Evolutionary conservation across 1,284 basidiomycete genomes (phyloP).

Genomic region (Pisolithus thermaeus): DNA sequence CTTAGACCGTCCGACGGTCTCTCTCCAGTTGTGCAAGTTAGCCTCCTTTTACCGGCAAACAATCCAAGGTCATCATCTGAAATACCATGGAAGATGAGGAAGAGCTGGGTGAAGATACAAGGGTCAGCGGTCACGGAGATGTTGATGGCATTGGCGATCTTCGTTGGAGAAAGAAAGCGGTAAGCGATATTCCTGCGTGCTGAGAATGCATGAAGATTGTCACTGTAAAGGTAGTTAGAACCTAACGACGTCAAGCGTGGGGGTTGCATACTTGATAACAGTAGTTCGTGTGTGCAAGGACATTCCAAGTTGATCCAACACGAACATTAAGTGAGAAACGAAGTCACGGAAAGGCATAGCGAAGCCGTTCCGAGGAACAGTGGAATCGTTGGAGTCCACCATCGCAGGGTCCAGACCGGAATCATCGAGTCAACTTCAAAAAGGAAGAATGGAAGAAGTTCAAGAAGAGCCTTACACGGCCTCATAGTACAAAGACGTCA

Average conservation of each 20-base stretch:
- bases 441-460: neutral
- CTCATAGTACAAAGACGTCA: slow-evolving; percentile 76
- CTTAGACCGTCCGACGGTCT: slow-evolving; percentile 71
- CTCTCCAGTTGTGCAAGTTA: slow-evolving; percentile 69
- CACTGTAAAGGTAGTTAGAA: slow-evolving; percentile 35
- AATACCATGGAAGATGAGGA: slow-evolving; percentile 76
- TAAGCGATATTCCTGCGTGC: slow-evolving; percentile 79
- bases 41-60: slow-evolving; percentile 79
- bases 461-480: slow-evolving; percentile 47
- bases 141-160: slow-evolving; percentile 77
- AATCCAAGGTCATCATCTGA: slow-evolving; percentile 69
- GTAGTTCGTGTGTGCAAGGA: slow-evolving; percentile 71
- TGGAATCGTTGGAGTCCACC: slow-evolving; percentile 68
- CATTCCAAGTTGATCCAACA: slow-evolving; percentile 73
- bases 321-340: slow-evolving; percentile 67
- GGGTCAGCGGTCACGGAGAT: slow-evolving; percentile 73
- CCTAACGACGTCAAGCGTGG: neutral
- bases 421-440: slow-evolving; percentile 5
- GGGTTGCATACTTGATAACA: slow-evolving; percentile 60
- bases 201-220: slow-evolving; percentile 66
- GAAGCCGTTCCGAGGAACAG: slow-evolving; percentile 71
- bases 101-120: slow-evolving; percentile 76
- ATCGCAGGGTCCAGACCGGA: slow-evolving; percentile 63
- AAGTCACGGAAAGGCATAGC: slow-evolving; percentile 77
- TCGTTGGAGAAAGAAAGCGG: slow-evolving; percentile 68